These are phyloP conservation scores for Austroboletus festivus DNA, from an alignment of 768 basidiomycete species.

Conservation along the genomic window DNA sequence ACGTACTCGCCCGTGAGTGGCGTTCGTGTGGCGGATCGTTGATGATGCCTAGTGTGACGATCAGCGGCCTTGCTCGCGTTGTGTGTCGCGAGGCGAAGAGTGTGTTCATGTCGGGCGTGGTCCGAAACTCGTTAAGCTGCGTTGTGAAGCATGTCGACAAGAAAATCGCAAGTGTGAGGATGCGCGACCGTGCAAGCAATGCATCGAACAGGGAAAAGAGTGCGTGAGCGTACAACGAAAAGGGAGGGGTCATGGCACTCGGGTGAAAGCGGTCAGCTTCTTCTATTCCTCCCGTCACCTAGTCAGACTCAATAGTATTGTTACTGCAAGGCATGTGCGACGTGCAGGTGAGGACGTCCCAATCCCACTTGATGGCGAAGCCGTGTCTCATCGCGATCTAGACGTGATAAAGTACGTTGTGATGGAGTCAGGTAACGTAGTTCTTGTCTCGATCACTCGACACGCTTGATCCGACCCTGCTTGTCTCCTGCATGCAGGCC, in stretches of 20 bases:
- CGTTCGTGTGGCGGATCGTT: neutral
- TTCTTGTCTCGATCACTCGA: slow-evolving; percentile 1
- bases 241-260: slow-evolving; percentile 54
- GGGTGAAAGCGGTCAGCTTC: slow-evolving; percentile 55
- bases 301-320: slow-evolving; percentile 3
- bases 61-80: slow-evolving; percentile 60
- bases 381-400: slow-evolving; percentile 26
- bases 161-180: slow-evolving; percentile 62
- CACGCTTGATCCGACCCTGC: slow-evolving; percentile 4
- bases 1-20: too few relatives aligned
- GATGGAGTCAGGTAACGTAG: slow-evolving; percentile 49
- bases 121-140: slow-evolving; percentile 56
- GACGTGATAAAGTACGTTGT: slow-evolving; percentile 62
- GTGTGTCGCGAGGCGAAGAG: slow-evolving; percentile 49
- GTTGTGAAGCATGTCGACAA: slow-evolving; percentile 56
- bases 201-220: slow-evolving; percentile 43
- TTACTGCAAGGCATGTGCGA: slow-evolving; percentile 50
- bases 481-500: slow-evolving; percentile 36
- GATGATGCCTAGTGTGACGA: slow-evolving; percentile 51
- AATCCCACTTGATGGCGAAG: slow-evolving; percentile 2
- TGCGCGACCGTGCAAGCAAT: slow-evolving; percentile 51
- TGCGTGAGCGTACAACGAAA: slow-evolving; percentile 52
- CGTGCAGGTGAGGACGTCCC: slow-evolving; percentile 47
- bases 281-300: slow-evolving; percentile 5
- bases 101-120: slow-evolving; percentile 56